Conservation (phyloP, 106 monocot species). For the Allium cepa region DNA sequence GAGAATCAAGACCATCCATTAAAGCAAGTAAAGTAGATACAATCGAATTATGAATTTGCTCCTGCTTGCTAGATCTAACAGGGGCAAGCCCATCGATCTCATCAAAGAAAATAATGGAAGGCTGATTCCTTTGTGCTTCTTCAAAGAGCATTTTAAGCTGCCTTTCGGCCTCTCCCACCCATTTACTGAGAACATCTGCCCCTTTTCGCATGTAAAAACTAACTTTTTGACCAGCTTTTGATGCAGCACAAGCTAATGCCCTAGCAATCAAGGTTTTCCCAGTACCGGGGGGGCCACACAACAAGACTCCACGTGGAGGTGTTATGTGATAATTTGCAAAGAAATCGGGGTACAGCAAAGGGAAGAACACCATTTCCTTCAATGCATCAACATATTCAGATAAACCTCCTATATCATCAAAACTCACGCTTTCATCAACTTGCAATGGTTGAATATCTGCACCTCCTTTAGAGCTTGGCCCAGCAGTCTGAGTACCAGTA, state of each 20-base stretch:
- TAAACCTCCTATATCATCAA: slow-evolving; percentile 94
- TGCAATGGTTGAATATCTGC: slow-evolving; percentile 98
- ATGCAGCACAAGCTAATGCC: slow-evolving; percentile 95
- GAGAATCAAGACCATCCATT: slow-evolving; percentile 99
- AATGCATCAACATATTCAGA: slow-evolving; percentile 92
- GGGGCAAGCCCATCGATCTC: slow-evolving; percentile 99
- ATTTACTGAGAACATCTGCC: slow-evolving; percentile 99
- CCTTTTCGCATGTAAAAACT: slow-evolving; percentile 99
- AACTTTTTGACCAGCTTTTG: slow-evolving; percentile 95
- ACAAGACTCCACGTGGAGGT: slow-evolving; percentile 92
- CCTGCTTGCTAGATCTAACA: slow-evolving; percentile 98
- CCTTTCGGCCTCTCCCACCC: slow-evolving; percentile 99
- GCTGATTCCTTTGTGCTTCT: slow-evolving; percentile 96
- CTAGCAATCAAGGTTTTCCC: slow-evolving; percentile 97
- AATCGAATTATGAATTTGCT: slow-evolving; percentile 98
- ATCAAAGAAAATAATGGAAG: slow-evolving; percentile 98
- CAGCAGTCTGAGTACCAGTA: slow-evolving; percentile 6
- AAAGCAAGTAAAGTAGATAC: slow-evolving; percentile 97
- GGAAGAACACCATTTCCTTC: slow-evolving; percentile 99
- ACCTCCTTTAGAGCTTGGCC: slow-evolving; percentile 98
- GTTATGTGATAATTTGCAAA: slow-evolving; percentile 96
- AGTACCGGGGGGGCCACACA: slow-evolving; percentile 96
- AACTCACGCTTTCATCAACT: slow-evolving; percentile 89
- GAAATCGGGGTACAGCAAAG: slow-evolving; percentile 93
- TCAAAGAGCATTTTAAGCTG: slow-evolving; percentile 93